Percentiles rank a stretch among this genome's conserved stretches.
Conservation (phyloP, 495 filamentous ascomycete species). For the Penicillium macrosclerotiorum region DNA sequence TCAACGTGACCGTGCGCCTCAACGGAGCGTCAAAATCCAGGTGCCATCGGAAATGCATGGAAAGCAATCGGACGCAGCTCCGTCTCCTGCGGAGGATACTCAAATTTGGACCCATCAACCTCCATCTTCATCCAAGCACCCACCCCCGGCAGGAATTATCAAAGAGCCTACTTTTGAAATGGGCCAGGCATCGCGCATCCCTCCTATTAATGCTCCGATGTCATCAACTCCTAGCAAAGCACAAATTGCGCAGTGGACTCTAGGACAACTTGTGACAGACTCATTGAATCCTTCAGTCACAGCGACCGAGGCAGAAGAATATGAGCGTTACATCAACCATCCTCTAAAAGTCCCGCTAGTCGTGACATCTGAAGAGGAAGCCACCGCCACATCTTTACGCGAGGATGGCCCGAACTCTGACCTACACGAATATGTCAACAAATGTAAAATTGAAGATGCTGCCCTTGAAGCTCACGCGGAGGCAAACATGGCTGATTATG, state of each 20-base stretch:
- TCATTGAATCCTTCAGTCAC: slow-evolving; percentile 78
- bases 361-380: slow-evolving; percentile 64
- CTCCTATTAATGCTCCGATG: slow-evolving; percentile 24
- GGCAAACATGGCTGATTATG: slow-evolving; percentile 72
- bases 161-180: slow-evolving; percentile 36
- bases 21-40: slow-evolving; percentile 45
- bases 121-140: slow-evolving; percentile 30
- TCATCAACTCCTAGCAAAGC: slow-evolving; percentile 52
- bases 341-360: slow-evolving; percentile 88
- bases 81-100: slow-evolving; percentile 7
- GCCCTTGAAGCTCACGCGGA: slow-evolving; percentile 45
- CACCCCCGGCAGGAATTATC: slow-evolving; percentile 41
- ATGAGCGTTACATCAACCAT: slow-evolving; percentile 86
- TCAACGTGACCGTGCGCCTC: slow-evolving; percentile 38
- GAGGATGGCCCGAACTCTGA: slow-evolving; percentile 56
- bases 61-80: slow-evolving; percentile 3
- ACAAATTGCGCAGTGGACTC: slow-evolving; percentile 76
- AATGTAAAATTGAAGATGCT: slow-evolving; percentile 37
- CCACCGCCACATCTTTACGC: slow-evolving; percentile 39
- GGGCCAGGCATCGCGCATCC: slow-evolving; percentile 16
- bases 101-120: slow-evolving; percentile 29
- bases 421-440: slow-evolving; percentile 71
- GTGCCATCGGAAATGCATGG: slow-evolving; percentile 28
- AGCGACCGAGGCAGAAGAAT: slow-evolving; percentile 74
- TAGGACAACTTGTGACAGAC: slow-evolving; percentile 77